Base-by-base conservation (phyloP, 1,139 yeast genomes). In the Saccharomyces hybrid region DNA sequence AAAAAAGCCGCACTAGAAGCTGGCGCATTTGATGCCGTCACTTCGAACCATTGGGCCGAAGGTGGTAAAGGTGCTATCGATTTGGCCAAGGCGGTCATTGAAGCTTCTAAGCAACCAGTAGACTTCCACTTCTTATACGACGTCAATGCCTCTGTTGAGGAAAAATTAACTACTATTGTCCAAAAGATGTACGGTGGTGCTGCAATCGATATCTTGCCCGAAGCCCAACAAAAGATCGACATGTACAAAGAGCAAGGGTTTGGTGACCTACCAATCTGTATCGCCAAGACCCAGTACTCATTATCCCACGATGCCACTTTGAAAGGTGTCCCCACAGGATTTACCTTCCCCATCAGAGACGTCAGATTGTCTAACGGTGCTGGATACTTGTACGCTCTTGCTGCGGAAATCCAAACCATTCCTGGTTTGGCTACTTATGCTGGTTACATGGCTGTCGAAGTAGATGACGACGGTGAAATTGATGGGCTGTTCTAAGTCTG, bases 401-500 rank as follows among this genome's bases (percentile, higher is more conserved):
- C 98, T 12, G 98, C 96, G 50, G 97, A 91, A 73, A 91, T 93
- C 68, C 95, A 87, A 81, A 93, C 99, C 53, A 91, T 93, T 64
- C 99, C 99, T 29, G 99, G 99, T 58, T 80, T 93, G 70, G 96
- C 98, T 57, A 93, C 98, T 27, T 93, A 88, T 69, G 86, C 96
- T 74, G 98, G 98, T 47, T 93, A 88, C 77, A 89, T 91, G 96
- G 88, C 91, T 71, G 96, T 93, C 56, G 98, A 93, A 73, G 95
- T 93, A 59, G 86, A 87, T 69, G 91, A 86, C 53, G 86, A 89
- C 57, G 98, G 97, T 57, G 95, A 91, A 68, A 91, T 93, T 65
- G 96, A 89, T 64, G 99, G 99, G 53, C 81, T 93, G 75, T 91
- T 91, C 72, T 91, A 78, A 58, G 14, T 26, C 12, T 27, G 42